A percentile compares a stretch with the other conserved stretches of the same genome.
Evolutionary conservation across 371 early-diverging fungal genomes (phyloP).

Genomic region (Lichtheimia hyalospora): DNA sequence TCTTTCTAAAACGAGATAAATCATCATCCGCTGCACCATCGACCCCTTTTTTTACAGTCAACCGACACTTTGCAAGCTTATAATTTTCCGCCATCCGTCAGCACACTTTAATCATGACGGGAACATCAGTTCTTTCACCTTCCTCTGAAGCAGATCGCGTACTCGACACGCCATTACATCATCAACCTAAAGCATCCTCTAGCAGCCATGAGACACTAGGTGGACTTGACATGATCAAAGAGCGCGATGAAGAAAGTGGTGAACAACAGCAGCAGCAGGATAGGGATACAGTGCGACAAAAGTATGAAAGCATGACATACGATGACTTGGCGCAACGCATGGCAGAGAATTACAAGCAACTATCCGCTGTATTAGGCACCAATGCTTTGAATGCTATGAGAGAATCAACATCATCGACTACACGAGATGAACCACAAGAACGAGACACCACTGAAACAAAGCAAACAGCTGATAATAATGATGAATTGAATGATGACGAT

Average conservation of each 20-base stretch:
- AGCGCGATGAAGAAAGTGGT: slow-evolving; percentile 20
- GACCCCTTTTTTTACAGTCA: no score
- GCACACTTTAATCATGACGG: slow-evolving; percentile 13
- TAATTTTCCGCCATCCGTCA: no score
- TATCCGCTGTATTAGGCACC: slow-evolving; percentile 34
- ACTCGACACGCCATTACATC: slow-evolving; percentile 15
- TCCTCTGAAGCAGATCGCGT: slow-evolving; percentile 11
- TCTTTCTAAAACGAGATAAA: no score
- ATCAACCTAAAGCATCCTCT: slow-evolving; percentile 8
- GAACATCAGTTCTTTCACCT: slow-evolving; percentile 18
- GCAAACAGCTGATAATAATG: not conserved
- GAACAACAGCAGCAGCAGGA: slow-evolving; percentile 2
- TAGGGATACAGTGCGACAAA: slow-evolving; percentile 16
- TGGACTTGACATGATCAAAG: slow-evolving; percentile 22
- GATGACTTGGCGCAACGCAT: slow-evolving; percentile 44
- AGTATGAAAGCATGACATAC: slow-evolving; percentile 49
- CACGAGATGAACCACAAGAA: slow-evolving; percentile 8
- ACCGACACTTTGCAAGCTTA: no score
- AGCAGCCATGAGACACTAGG: slow-evolving; percentile 7
- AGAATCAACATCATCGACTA: slow-evolving; percentile 16
- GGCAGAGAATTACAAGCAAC: slow-evolving; percentile 43
- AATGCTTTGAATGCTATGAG: slow-evolving; percentile 7
- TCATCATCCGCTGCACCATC: no score
- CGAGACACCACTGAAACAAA: slow-evolving; percentile 1
- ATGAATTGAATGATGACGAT: slow-evolving; percentile 9